Percentiles rank a stretch among this genome's conserved stretches.
Conservation (phyloP, 192 early-diverging fungal species). For the Podila verticillata region DNA sequence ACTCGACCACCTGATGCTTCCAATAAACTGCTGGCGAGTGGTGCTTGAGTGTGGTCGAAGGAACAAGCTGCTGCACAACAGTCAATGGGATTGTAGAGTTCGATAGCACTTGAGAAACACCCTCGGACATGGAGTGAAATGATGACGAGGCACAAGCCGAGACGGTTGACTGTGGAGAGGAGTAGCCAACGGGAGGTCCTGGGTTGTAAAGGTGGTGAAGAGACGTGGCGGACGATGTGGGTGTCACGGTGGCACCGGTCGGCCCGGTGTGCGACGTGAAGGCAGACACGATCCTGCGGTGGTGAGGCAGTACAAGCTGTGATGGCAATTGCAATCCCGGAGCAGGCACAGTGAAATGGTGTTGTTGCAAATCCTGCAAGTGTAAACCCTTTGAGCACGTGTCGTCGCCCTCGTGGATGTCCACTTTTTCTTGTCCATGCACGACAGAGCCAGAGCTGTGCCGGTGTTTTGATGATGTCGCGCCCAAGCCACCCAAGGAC, state of each 20-base stretch:
- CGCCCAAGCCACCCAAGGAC: not conserved
- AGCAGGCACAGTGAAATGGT: too few relatives aligned
- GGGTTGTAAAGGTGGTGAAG: not conserved
- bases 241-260: not conserved
- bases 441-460: not conserved
- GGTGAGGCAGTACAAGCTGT: conserved; percentile 30
- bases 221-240: not conserved
- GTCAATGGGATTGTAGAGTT: conserved; percentile 6
- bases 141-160: not conserved
- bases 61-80: conserved; percentile 25
- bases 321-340: conserved; percentile 33
- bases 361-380: too few relatives aligned
- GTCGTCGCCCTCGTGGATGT: not conserved
- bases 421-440: not conserved
- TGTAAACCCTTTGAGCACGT: too few relatives aligned
- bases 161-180: conserved; percentile 30
- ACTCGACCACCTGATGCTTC: conserved; percentile 47
- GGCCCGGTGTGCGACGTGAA: not conserved
- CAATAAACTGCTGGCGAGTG: conserved; percentile 41
- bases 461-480: not conserved
- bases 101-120: conserved; percentile 27
- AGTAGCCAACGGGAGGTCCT: not conserved
- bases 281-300: conserved; percentile 16
- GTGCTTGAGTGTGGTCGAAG: conserved; percentile 36
- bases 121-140: conserved; percentile 10